Conservation (phyloP, 2,329 filamentous ascomycete genomes). For the Cladophialophora carrionii region DNA sequence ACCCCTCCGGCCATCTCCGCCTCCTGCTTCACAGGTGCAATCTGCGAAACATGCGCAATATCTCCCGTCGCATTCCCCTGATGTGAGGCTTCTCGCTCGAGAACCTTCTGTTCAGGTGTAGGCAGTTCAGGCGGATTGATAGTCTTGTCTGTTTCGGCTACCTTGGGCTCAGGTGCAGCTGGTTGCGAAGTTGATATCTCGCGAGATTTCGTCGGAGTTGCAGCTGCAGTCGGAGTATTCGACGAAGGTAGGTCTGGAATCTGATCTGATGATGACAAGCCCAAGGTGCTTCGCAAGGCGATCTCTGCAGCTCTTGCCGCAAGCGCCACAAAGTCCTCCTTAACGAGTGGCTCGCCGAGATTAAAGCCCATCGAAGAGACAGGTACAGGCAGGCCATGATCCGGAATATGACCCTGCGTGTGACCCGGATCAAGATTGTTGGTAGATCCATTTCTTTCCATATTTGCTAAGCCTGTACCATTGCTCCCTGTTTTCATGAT, state of each 20-base stretch:
- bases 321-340: constrained; percentile 53
- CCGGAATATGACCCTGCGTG: not conserved
- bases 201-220: not conserved
- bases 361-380: constrained; percentile 19
- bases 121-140: constrained; percentile 8
- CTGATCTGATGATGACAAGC: constrained; percentile 25
- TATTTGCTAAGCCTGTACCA: constrained; percentile 4
- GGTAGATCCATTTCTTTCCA: constrained; percentile 14
- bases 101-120: constrained; percentile 1
- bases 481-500: constrained; percentile 22
- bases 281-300: constrained; percentile 50
- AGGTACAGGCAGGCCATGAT: not conserved
- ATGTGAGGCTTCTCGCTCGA: constrained; percentile 12
- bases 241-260: constrained; percentile 37
- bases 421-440: constrained; percentile 20
- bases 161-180: constrained; percentile 11
- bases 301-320: constrained; percentile 54
- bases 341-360: constrained; percentile 33
- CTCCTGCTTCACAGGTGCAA: not conserved
- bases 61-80: not conserved
- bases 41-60: not conserved
- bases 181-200: constrained; percentile 19
- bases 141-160: constrained; percentile 17
- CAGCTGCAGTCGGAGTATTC: constrained; percentile 24
- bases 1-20: not conserved